Percentiles rank a stretch among this genome's conserved stretches.
Evolutionary conservation across 176 grass and related monocot species (phyloP).

Genomic region (Aechmea fasciata): DNA sequence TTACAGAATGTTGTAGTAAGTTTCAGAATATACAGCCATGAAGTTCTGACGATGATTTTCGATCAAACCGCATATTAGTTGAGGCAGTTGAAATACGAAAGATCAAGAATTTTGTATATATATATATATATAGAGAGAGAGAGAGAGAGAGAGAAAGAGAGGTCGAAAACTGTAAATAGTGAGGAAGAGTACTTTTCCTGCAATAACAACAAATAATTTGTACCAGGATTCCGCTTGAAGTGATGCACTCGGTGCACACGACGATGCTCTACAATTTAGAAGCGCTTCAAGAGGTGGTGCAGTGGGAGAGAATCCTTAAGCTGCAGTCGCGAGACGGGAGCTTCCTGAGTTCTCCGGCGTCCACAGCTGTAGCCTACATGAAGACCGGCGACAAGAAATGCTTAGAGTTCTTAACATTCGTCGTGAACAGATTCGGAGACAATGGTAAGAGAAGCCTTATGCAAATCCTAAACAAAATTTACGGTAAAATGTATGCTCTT

Average conservation of each 20-base stretch:
- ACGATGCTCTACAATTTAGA: constrained; percentile 36
- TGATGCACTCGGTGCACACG: constrained; percentile 28
- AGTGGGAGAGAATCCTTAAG: constrained; percentile 33
- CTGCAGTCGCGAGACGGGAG: constrained; percentile 38
- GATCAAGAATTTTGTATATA: too few relatives aligned
- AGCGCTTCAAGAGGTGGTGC: constrained; percentile 32
- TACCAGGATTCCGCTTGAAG: constrained; percentile 33
- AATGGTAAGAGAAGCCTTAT: constrained; percentile 17
- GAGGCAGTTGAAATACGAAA: too few relatives aligned
- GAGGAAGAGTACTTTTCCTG: too few relatives aligned
- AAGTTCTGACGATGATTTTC: too few relatives aligned
- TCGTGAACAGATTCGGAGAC: constrained; percentile 28
- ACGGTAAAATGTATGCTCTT: neutral
- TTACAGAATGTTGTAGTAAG: too few relatives aligned
- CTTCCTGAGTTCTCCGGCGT: constrained; percentile 27
- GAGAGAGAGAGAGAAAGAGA: too few relatives aligned
- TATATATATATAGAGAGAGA: too few relatives aligned
- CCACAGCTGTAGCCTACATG: constrained; percentile 42
- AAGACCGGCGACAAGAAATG: constrained; percentile 29
- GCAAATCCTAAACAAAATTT: neutral
- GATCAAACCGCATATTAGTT: too few relatives aligned
- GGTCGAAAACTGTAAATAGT: too few relatives aligned
- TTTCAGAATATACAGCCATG: too few relatives aligned
- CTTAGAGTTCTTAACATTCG: constrained; percentile 22
- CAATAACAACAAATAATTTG: too few relatives aligned